These are phyloP conservation scores for Taphrina betulina DNA, from an alignment of 1,139 yeast genomes.

Conservation along the genomic window DNA sequence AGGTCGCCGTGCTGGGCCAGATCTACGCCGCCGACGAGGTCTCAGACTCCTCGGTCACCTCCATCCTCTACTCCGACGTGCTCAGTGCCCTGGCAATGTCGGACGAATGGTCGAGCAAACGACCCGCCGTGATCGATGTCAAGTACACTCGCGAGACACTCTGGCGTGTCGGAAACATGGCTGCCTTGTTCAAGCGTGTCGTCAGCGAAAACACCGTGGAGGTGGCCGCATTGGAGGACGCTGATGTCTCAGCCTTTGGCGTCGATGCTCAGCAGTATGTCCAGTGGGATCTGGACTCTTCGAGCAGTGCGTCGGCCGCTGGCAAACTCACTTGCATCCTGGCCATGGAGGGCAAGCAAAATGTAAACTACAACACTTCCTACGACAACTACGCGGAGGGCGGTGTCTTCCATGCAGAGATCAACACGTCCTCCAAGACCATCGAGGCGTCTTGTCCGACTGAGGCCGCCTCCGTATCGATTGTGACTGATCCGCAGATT, in stretches of 20 bases:
- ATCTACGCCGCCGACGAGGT: conserved; percentile 46
- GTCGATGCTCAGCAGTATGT: conserved; percentile 48
- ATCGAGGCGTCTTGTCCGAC: conserved; percentile 47
- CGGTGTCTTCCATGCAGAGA: conserved; percentile 78
- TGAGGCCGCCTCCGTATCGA: conserved; percentile 61
- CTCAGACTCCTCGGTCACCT: conserved; percentile 42
- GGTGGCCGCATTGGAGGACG: conserved; percentile 36
- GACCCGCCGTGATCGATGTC: conserved; percentile 40
- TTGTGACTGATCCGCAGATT: conserved; percentile 61
- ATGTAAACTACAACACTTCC: conserved; percentile 59
- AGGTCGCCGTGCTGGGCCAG: conserved; percentile 67
- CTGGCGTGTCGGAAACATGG: conserved; percentile 31
- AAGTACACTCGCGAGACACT: conserved; percentile 40
- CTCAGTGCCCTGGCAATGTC: conserved; percentile 55
- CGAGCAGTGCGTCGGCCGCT: conserved; percentile 57
- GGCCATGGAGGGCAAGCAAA: conserved; percentile 61
- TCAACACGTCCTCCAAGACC: conserved; percentile 46
- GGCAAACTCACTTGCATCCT: conserved; percentile 69
- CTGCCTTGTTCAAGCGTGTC: conserved; percentile 28
- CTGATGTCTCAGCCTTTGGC: conserved; percentile 35
- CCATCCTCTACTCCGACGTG: conserved; percentile 62
- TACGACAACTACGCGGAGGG: conserved; percentile 71
- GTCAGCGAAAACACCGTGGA: conserved; percentile 16
- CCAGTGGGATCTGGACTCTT: conserved; percentile 69
- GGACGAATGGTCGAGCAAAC: conserved; percentile 9